phyloP scores from a whole-genome alignment of 2,329 filamentous ascomycete species.

The Fulvia fulva region DNA sequence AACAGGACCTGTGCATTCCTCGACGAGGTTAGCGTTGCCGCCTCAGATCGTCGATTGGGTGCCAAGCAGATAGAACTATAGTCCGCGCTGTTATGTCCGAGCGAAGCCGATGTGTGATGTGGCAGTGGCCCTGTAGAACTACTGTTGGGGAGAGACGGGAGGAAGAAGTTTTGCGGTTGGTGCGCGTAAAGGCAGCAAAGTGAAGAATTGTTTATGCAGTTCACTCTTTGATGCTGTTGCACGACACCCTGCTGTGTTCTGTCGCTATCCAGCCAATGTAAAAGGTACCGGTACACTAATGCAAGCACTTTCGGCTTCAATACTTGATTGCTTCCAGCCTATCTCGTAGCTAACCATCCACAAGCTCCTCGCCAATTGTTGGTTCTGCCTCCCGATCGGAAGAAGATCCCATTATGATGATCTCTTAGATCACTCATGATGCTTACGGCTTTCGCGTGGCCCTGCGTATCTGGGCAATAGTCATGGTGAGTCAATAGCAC shows the following conservation, averaged over 20 bases:
- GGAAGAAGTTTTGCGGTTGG: neutral
- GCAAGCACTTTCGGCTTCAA: neutral
- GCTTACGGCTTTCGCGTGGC: slow-evolving; percentile 44
- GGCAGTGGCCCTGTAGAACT: no score
- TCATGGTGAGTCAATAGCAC: slow-evolving; percentile 24
- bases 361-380: slow-evolving; percentile 18
- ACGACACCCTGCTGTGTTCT: neutral
- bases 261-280: neutral
- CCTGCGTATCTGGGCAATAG: slow-evolving; percentile 41
- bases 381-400: slow-evolving; percentile 22
- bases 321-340: neutral
- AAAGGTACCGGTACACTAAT: neutral
- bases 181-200: neutral
- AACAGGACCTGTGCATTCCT: neutral
- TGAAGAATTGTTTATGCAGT: neutral
- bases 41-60: neutral
- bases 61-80: neutral
- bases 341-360: neutral
- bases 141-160: neutral
- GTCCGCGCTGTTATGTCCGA: neutral
- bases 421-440: no score
- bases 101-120: neutral
- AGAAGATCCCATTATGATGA: no score
- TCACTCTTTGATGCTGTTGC: neutral
- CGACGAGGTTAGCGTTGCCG: neutral